Evolutionary conservation across 202 grass and related monocot species (phyloP).

Genomic region (Schoenoplectus tabernaemontani): DNA sequence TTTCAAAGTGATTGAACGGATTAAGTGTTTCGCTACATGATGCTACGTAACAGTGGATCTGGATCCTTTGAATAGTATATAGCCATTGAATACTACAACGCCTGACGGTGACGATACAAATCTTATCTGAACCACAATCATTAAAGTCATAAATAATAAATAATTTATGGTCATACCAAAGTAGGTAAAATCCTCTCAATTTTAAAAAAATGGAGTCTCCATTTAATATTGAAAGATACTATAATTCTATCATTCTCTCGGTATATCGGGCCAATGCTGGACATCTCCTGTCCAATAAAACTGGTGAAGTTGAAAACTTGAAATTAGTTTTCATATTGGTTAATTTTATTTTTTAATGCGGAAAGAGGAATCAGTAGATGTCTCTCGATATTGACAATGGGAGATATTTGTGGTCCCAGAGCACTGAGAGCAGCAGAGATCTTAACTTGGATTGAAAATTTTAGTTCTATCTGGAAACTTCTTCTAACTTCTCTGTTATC

Average conservation of each 20-base stretch:
- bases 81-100: not conserved
- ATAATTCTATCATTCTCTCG: too few relatives aligned
- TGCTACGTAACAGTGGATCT: too few relatives aligned
- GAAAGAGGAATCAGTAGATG: slow-evolving; percentile 7
- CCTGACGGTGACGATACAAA: slow-evolving; percentile 6
- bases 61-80: slow-evolving; percentile 8
- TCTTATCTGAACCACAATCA: slow-evolving; percentile 8
- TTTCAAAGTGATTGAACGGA: too few relatives aligned
- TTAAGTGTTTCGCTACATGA: too few relatives aligned
- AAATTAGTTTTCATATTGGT: not conserved
- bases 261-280: not conserved
- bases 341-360: not conserved
- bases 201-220: not conserved
- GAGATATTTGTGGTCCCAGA: slow-evolving; percentile 36
- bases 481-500: too few relatives aligned
- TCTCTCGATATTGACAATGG: slow-evolving; percentile 30
- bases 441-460: slow-evolving; percentile 37
- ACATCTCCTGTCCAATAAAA: not conserved
- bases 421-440: slow-evolving; percentile 40
- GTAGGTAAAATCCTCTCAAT: not conserved
- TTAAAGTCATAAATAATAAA: slow-evolving; percentile 2
- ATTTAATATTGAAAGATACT: too few relatives aligned
- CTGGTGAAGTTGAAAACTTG: too few relatives aligned
- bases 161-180: not conserved
- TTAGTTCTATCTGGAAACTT: slow-evolving; percentile 36